Conservation (phyloP, 129 eudicot genomes). For the Artemisia argyi region DNA sequence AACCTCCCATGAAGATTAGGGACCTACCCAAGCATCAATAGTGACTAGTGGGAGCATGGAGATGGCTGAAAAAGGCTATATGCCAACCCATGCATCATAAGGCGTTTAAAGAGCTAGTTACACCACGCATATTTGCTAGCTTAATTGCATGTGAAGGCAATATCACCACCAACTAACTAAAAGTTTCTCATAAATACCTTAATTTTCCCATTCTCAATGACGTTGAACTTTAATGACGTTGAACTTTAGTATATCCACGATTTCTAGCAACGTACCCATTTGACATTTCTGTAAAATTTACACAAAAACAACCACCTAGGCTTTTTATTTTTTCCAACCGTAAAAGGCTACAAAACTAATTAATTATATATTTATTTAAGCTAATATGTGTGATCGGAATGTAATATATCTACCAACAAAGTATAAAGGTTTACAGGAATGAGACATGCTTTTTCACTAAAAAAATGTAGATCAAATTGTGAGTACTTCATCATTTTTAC, state of each 20-base stretch:
- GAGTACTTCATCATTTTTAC: background rate
- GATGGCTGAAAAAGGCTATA: conserved; percentile 22
- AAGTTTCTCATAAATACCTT: conserved; percentile 20
- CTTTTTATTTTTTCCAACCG: too few relatives aligned
- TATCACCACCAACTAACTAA: conserved; percentile 37
- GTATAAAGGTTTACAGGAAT: background rate
- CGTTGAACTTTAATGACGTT: too few relatives aligned
- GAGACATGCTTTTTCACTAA: background rate
- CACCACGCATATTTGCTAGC: conserved; percentile 24
- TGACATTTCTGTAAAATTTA: background rate
- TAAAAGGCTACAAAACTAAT: background rate
- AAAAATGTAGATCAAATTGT: background rate
- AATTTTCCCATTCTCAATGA: background rate
- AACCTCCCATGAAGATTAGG: conserved; percentile 62
- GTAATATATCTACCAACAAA: conserved; percentile 10
- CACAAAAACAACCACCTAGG: too few relatives aligned
- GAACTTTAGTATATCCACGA: background rate
- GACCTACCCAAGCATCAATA: conserved; percentile 26
- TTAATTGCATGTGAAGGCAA: conserved; percentile 42
- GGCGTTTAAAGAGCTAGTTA: conserved; percentile 67
- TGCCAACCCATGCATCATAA: conserved; percentile 31
- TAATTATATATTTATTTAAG: too few relatives aligned
- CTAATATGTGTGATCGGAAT: background rate
- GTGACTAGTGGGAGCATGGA: background rate
- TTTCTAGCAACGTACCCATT: background rate